Evolutionary conservation across 306 rosid species (phyloP), one percentile per base, ranked within the genome.

Genomic region (Castanospermum australe): DNA sequence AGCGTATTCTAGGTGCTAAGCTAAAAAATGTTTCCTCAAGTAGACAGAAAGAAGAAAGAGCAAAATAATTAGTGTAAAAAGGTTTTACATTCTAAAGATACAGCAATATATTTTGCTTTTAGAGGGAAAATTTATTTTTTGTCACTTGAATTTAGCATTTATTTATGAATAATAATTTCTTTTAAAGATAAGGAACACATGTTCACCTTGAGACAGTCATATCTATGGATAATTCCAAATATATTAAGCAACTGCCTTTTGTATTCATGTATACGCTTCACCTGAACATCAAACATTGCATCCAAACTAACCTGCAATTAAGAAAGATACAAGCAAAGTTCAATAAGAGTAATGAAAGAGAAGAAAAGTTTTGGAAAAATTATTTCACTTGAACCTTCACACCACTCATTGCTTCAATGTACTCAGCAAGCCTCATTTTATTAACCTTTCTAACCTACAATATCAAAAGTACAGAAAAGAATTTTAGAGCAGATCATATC

Each of bases 241-340:
- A 91, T 86, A 79, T 91, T 91, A 76, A 91, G 91, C 85, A 91
- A 75, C 86, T 91, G 96, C 64, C 96, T 84, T 87, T 91, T 91
- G 91, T 91, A 91, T 79, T 89, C 91, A 30, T 91, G 96, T 78
- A 91, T 89, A 25, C 96, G 86, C 93, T 91, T 91, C 85, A 88
- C 87, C 83, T 89, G 93, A 76, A 91, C 96, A 79, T 91, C 93
- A 77, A 89, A 91, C 96, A 91, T 89, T 60, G 96, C 96, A 87
- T 91, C 93, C 75, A 87, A 78, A 84, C 93, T 89, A 69, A 89
- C 96, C 92, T 91, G 89, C 80, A 82, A 68, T 67, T 51, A 41
- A 48, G 79, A 73, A 69, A 83, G 81, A 71, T 24, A 21, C 17
- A 35, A 54, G 28, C 60, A 30, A 56, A 85, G 71, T 65, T 60